phyloP scores from a whole-genome alignment of 2,329 filamentous ascomycete genomes.

The Exutisphaerella laricina region DNA sequence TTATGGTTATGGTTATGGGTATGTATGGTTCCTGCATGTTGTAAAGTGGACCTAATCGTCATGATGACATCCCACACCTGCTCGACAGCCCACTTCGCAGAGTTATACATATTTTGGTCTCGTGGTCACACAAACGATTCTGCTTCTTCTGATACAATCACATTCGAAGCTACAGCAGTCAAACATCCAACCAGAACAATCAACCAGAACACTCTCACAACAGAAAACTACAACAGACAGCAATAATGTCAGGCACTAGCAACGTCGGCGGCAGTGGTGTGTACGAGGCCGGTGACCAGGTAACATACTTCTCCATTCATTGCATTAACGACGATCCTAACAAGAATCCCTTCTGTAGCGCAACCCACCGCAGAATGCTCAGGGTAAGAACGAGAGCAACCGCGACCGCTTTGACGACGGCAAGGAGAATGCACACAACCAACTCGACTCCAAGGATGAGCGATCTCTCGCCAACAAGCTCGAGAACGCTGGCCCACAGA shows the following conservation, averaged over 20 bases:
- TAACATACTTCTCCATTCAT: slow-evolving; percentile 16
- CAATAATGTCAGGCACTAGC: slow-evolving; percentile 51
- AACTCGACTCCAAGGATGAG: slow-evolving; percentile 69
- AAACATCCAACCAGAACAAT: not conserved
- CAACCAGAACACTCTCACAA: not conserved
- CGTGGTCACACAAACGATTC: not conserved
- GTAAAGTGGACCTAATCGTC: too few relatives aligned
- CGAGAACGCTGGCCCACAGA: slow-evolving; percentile 51
- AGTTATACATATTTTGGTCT: not conserved
- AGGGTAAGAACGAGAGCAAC: slow-evolving; percentile 20
- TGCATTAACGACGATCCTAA: not conserved
- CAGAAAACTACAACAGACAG: not conserved
- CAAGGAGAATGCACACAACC: slow-evolving; percentile 60
- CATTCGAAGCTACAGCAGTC: too few relatives aligned
- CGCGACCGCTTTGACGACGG: slow-evolving; percentile 65
- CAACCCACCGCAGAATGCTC: slow-evolving; percentile 45
- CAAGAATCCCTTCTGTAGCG: slow-evolving; percentile 38
- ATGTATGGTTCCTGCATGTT: too few relatives aligned
- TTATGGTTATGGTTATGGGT: not conserved
- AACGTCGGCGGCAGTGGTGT: slow-evolving; percentile 60
- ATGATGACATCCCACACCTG: too few relatives aligned
- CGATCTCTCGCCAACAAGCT: slow-evolving; percentile 67
- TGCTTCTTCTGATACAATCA: not conserved
- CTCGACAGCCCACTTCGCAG: not conserved
- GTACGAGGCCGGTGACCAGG: slow-evolving; percentile 74